Conservation (phyloP, 352 stramenopile genomes). For the Pythium aristosporum region DNA sequence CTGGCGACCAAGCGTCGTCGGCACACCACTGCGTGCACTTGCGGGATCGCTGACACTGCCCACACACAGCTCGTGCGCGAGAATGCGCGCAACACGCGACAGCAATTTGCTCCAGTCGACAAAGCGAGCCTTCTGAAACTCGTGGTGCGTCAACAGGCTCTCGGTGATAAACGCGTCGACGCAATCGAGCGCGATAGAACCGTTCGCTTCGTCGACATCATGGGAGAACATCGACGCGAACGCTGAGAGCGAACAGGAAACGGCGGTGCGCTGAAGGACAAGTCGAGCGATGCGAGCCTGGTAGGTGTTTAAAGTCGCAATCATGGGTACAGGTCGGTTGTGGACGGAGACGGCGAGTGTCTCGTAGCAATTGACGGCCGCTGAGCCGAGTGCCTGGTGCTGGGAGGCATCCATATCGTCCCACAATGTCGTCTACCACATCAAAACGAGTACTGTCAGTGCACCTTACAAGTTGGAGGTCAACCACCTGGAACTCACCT, state of each 20-base stretch:
- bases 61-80: conserved; percentile 21
- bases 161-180: conserved; percentile 39
- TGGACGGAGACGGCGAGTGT: conserved; percentile 26
- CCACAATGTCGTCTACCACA: conserved; percentile 24
- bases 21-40: neutral
- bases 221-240: conserved; percentile 32
- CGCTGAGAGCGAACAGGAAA: conserved; percentile 38
- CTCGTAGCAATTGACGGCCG: conserved; percentile 46
- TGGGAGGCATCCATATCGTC: conserved; percentile 37
- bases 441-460: neutral
- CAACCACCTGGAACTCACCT: conserved; percentile 18
- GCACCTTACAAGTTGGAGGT: neutral
- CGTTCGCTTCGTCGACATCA: neutral
- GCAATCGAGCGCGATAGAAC: conserved; percentile 27
- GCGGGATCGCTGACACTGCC: neutral
- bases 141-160: conserved; percentile 40
- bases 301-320: conserved; percentile 7
- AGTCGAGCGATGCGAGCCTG: conserved; percentile 1
- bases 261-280: conserved; percentile 26
- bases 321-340: neutral
- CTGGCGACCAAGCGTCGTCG: conserved; percentile 9
- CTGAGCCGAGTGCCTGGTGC: conserved; percentile 35
- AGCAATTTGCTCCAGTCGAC: conserved; percentile 49
- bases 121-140: conserved; percentile 57
- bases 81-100: conserved; percentile 29